Evolutionary conservation across 768 basidiomycete genomes (phyloP).

Genomic region (Suillus spraguei): DNA sequence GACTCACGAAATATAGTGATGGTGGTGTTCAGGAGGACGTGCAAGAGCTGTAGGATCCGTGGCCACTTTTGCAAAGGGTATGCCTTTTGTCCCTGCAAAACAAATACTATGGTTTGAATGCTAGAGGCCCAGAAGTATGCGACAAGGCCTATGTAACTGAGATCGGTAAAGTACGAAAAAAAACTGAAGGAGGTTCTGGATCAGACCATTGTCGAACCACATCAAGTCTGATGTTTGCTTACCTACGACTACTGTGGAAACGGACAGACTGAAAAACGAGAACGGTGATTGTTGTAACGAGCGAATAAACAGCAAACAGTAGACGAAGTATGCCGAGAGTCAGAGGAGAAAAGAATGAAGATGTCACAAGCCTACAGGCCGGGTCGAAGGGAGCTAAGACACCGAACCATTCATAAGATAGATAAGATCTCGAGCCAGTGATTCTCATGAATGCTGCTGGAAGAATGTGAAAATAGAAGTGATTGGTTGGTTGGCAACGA

Average conservation of each 20-base stretch:
- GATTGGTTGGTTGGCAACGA: not conserved
- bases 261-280: constrained; percentile 30
- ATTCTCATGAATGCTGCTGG: constrained; percentile 14
- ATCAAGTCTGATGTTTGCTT: constrained; percentile 30
- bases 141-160: constrained; percentile 62
- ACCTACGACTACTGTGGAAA: constrained; percentile 31
- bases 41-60: constrained; percentile 53
- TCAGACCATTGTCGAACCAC: not conserved
- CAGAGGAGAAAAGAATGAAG: constrained; percentile 41
- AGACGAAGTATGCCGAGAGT: constrained; percentile 48
- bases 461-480: not conserved
- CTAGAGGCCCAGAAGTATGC: constrained; percentile 65
- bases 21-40: constrained; percentile 54
- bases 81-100: constrained; percentile 29
- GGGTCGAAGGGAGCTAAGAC: constrained; percentile 44
- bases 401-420: constrained; percentile 32
- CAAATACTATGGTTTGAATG: constrained; percentile 53
- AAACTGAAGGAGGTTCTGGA: constrained; percentile 40
- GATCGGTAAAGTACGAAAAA: constrained; percentile 66
- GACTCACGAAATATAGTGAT: constrained; percentile 60
- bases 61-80: constrained; percentile 68
- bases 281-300: constrained; percentile 42
- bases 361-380: constrained; percentile 40
- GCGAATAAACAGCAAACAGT: constrained; percentile 52
- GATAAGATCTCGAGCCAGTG: constrained; percentile 6